Percentiles rank a stretch among this genome's conserved stretches.
phyloP scores from a whole-genome alignment of 495 filamentous ascomycete species.

The Staphylotrichum tortipilum region DNA sequence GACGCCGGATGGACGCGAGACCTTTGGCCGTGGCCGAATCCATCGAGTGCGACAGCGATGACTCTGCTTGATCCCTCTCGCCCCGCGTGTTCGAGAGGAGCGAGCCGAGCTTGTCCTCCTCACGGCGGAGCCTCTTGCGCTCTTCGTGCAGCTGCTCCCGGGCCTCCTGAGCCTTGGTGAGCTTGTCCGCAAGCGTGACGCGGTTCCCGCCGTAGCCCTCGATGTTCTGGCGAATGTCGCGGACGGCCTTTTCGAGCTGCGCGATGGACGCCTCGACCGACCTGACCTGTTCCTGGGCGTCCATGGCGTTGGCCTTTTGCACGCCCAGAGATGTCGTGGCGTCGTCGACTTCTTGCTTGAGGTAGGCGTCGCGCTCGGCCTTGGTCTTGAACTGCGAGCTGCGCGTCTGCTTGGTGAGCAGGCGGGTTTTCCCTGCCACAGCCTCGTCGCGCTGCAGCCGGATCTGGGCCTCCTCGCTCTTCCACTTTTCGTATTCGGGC shows the following conservation, averaged over 20 bases:
- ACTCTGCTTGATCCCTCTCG: conserved; percentile 69
- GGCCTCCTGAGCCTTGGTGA: conserved; percentile 71
- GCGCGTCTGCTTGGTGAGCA: conserved; percentile 93
- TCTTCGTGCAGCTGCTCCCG: conserved; percentile 76
- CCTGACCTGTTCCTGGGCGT: conserved; percentile 78
- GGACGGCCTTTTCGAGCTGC: conserved; percentile 62
- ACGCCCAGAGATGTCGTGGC: conserved; percentile 62
- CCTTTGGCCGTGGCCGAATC: conserved; percentile 78
- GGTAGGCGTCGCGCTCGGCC: conserved; percentile 74
- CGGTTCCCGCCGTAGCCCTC: conserved; percentile 70
- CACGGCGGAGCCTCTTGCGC: conserved; percentile 82
- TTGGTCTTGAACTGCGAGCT: conserved; percentile 82
- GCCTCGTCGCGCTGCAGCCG: conserved; percentile 64
- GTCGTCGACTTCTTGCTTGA: conserved; percentile 74
- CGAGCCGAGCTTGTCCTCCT: conserved; percentile 77
- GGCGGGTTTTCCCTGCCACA: conserved; percentile 63
- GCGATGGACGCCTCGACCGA: conserved; percentile 62
- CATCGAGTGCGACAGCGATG: conserved; percentile 73
- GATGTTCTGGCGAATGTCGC: conserved; percentile 59
- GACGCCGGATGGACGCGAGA: conserved; percentile 67
- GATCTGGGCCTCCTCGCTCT: conserved; percentile 60
- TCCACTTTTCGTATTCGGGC: conserved; percentile 66
- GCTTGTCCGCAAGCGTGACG: conserved; percentile 58
- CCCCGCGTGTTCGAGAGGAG: conserved; percentile 62
- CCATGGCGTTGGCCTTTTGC: conserved; percentile 72